Percentiles rank a stretch among this genome's conserved stretches.
These are phyloP conservation scores for Tylopilus orsonianus DNA, from an alignment of 1,284 basidiomycete species.

Conservation along the genomic window DNA sequence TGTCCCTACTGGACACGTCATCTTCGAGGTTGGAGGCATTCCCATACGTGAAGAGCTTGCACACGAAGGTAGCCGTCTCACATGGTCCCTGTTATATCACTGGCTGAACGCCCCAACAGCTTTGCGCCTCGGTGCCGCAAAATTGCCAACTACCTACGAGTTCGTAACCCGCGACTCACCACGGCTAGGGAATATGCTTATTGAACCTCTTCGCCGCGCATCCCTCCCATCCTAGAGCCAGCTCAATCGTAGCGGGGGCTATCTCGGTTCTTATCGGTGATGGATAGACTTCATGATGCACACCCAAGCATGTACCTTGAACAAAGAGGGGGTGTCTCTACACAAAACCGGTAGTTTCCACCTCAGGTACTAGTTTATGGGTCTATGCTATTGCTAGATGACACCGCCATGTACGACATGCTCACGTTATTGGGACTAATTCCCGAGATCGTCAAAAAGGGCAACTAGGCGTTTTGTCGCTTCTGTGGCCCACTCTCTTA, in stretches of 20 bases:
- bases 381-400: no score
- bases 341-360: no score
- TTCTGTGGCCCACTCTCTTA: no score
- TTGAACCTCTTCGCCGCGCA: constrained; percentile 39
- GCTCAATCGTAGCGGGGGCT: constrained; percentile 6
- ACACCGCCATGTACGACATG: no score
- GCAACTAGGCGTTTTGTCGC: no score
- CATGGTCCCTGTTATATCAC: background rate
- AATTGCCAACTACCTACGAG: constrained; percentile 88
- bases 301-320: no score
- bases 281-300: constrained; percentile 10
- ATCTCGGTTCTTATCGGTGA: no score
- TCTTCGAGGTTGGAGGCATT: constrained; percentile 92
- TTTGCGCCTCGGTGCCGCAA: constrained; percentile 85
- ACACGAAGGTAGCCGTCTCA: constrained; percentile 65
- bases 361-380: no score
- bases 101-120: constrained; percentile 47
- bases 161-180: constrained; percentile 79
- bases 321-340: no score
- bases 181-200: constrained; percentile 72
- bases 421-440: no score
- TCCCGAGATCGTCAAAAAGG: no score
- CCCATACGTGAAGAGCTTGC: constrained; percentile 93
- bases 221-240: constrained; percentile 18
- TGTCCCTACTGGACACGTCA: constrained; percentile 87